Percentiles rank a stretch among this genome's conserved stretches.
Evolutionary conservation across 345 rosid species (phyloP).

Genomic region (Sonneratia caseolaris): DNA sequence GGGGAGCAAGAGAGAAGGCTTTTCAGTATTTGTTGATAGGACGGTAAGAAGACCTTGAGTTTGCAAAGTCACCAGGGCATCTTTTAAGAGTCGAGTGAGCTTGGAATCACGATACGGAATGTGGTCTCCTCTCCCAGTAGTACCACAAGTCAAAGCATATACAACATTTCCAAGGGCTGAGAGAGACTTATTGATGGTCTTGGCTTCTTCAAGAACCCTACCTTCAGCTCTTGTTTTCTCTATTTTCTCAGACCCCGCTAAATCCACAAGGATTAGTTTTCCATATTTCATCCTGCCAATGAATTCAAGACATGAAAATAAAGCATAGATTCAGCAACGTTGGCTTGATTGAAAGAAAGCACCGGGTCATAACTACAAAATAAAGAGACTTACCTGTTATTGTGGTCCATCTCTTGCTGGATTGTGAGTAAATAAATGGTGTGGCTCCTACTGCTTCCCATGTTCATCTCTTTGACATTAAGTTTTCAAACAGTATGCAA

Average conservation of each 20-base stretch:
- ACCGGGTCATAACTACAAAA: neutral
- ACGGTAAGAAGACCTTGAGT: neutral
- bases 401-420: constrained; percentile 41
- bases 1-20: constrained; percentile 13
- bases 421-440: constrained; percentile 51
- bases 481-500: constrained; percentile 6
- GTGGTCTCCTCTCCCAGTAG: constrained; percentile 52
- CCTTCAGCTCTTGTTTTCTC: constrained; percentile 98
- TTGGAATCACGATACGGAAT: constrained; percentile 88
- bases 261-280: constrained; percentile 72
- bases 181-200: constrained; percentile 83
- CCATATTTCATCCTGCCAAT: constrained; percentile 45
- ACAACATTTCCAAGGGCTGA: constrained; percentile 87
- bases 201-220: constrained; percentile 84
- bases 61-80: constrained; percentile 57
- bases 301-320: neutral
- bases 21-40: neutral
- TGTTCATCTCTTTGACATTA: constrained; percentile 65
- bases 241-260: constrained; percentile 90
- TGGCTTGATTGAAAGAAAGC: neutral
- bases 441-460: constrained; percentile 91
- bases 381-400: constrained; percentile 37
- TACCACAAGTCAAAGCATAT: constrained; percentile 67
- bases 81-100: constrained; percentile 82
- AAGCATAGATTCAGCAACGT: neutral